Base-by-base conservation (phyloP, 2,329 filamentous ascomycete genomes). In the Epichloe baconii region DNA sequence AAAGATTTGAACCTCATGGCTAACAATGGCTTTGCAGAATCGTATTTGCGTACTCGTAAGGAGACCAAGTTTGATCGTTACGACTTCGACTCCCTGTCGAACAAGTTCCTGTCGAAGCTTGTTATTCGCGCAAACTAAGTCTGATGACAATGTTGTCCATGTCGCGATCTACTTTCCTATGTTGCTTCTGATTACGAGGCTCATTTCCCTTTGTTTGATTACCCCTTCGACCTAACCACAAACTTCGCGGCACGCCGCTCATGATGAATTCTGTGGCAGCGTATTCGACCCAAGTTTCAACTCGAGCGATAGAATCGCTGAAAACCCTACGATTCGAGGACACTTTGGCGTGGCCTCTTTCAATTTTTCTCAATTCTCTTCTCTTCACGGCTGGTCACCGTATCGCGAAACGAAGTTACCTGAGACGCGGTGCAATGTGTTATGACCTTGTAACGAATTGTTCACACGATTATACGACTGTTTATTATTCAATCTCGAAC, bases 71-170 rank as follows among this genome's bases (percentile, higher is more conserved):
- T 95, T 68, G 86, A 95, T 72, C 83, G 87, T 60, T 80, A 85
- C 61, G 88, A 97, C 73, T 97, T 96, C 65, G 91, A 97, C 73
- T 93, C 84, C 54, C 71, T 97, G 65, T 95, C 90, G 49, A 96
- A 95, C 76, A 97, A 96, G 75, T 96, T 97, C 75, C 73, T 96
- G 59, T 94, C 90, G 38, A 94, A 94, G 72, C 80, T 97, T 63
- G 90, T 96, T 66, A 95, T 96, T 68, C 88, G 91, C 61, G 87
- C 91, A 63, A 95, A 94, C 73, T 95, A 52, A 47, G 49, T 26
- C 46, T 5, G 15, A 46, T 44, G 44, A 44, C 37, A 23, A 41
- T 19, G 41, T 7, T 42, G 42, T 36, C 34, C n/a, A 8, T 38
- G 15, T 15, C 35, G 41, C 23, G n/a, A 15, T 35, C 15, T 26